These are phyloP conservation scores for Sclerotinia glacialis DNA, from an alignment of 2,329 filamentous ascomycete species.

Conservation along the genomic window DNA sequence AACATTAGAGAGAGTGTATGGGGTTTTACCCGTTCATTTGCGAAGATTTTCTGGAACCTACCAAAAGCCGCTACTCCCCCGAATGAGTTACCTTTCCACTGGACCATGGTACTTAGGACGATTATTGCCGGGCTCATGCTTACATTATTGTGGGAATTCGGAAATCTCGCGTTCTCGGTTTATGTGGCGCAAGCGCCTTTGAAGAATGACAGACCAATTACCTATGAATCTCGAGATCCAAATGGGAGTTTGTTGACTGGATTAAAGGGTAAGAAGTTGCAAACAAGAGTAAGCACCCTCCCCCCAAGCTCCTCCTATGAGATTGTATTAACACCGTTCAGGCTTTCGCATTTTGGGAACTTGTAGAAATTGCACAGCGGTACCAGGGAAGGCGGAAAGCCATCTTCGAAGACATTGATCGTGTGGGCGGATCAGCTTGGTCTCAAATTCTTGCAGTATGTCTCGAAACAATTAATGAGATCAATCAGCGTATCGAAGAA, in stretches of 20 bases:
- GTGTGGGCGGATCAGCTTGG: slow-evolving; percentile 76
- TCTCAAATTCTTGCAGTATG: slow-evolving; percentile 71
- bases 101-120: slow-evolving; percentile 55
- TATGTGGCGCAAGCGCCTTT: slow-evolving; percentile 78
- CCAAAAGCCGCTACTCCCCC: slow-evolving; percentile 67
- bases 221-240: slow-evolving; percentile 80
- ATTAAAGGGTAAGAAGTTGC: slow-evolving; percentile 76
- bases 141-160: slow-evolving; percentile 70
- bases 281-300: slow-evolving; percentile 58
- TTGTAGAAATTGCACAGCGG: slow-evolving; percentile 72
- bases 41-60: slow-evolving; percentile 72
- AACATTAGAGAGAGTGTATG: slow-evolving; percentile 64
- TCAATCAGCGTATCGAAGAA: slow-evolving; percentile 64
- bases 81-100: slow-evolving; percentile 54
- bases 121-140: slow-evolving; percentile 64
- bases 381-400: slow-evolving; percentile 70
- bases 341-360: slow-evolving; percentile 88
- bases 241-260: slow-evolving; percentile 87
- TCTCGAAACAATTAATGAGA: slow-evolving; percentile 63
- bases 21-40: slow-evolving; percentile 66
- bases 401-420: slow-evolving; percentile 85
- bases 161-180: slow-evolving; percentile 74
- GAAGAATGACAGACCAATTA: slow-evolving; percentile 82
- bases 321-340: slow-evolving; percentile 39
- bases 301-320: background rate